Evolutionary conservation across 2,329 filamentous ascomycete species (phyloP).

Genomic region (Myriosclerotinia duriaeana): DNA sequence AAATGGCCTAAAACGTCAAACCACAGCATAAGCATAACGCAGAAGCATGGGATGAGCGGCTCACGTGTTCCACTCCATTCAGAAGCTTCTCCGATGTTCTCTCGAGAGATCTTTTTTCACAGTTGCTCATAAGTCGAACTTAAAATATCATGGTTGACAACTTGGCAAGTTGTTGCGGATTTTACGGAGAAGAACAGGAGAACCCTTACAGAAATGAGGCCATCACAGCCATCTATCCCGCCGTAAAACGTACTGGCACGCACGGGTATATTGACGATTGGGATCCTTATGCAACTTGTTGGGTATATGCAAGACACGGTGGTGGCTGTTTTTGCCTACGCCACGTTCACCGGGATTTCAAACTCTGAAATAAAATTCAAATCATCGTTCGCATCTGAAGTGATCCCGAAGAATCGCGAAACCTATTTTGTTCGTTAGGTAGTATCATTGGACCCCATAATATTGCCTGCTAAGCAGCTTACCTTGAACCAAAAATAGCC

Average conservation of each 20-base stretch:
- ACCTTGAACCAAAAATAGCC: slow-evolving; percentile 17
- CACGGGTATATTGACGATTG: slow-evolving; percentile 10
- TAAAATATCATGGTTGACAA: background rate
- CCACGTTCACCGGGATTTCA: slow-evolving; percentile 4
- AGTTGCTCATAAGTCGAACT: background rate
- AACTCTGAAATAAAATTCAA: background rate
- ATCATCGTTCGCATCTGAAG: background rate
- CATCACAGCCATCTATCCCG: background rate
- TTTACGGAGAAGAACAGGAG: slow-evolving; percentile 14
- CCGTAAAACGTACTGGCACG: slow-evolving; percentile 9
- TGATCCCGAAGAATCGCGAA: background rate
- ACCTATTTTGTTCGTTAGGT: background rate
- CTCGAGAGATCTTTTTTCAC: slow-evolving; percentile 10
- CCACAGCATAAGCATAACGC: slow-evolving; percentile 12
- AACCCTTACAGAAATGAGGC: slow-evolving; percentile 4
- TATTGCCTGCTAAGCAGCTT: slow-evolving; percentile 4
- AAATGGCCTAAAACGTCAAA: slow-evolving; percentile 19
- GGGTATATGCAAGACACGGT: slow-evolving; percentile 16
- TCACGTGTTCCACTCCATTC: slow-evolving; percentile 17
- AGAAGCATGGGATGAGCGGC: slow-evolving; percentile 10
- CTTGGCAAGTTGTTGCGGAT: background rate
- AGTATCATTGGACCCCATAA: slow-evolving; percentile 5
- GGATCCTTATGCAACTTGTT: background rate
- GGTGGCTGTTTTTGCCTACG: background rate
- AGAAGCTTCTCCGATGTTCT: slow-evolving; percentile 7